Base-by-base conservation (phyloP, 108 stramenopile species). In the Licmophora abbreviata region DNA sequence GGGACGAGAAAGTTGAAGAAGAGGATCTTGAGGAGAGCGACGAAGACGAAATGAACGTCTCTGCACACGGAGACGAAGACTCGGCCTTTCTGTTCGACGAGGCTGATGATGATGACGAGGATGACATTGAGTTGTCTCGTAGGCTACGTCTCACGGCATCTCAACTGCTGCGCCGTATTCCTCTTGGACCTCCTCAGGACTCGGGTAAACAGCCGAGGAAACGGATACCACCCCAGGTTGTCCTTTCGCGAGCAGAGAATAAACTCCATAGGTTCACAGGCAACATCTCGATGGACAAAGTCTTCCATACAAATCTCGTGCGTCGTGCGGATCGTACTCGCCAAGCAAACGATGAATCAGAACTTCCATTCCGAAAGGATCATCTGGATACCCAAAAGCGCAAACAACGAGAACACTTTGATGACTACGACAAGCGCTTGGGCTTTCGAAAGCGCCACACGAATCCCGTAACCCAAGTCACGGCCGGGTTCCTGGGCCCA, bases 371-470 rank as follows among this genome's bases (percentile, higher is more conserved):
- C 23, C 7, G 52, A 8, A 12, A 17, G 5, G 12, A 11, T 36
- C 35, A 54, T 9, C 10, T 38, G 24, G 47, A 6, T 8, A 8
- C 7, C 21, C 11, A 27, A 27, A 26, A 27, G 9, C 11, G 25
- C 11, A 48, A 48, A 27, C 7, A 48, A 27, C 5, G 25, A 48
- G 9, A 9, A 18, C 23, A 9, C 9, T 64, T 58, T 18, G 70
- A 76, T 38, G 73, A 72, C 20, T 75, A 71, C 44, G 73, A 79
- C 40, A 64, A 56, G 27, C 44, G 74, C 34, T 51, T 79, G 21
- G 78, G 78, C 29, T 63, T 66, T 31, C 57, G 73, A 1, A 50
- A 40, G 12, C 59, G 61, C 33, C 66, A 61, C 45, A 47, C 68
- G 3, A 76, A 75, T 50, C 74, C 79, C 1, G 55, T 76, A 27